Conservation (phyloP, 1,284 basidiomycete species). For the Moesziomyces sp. region DNA sequence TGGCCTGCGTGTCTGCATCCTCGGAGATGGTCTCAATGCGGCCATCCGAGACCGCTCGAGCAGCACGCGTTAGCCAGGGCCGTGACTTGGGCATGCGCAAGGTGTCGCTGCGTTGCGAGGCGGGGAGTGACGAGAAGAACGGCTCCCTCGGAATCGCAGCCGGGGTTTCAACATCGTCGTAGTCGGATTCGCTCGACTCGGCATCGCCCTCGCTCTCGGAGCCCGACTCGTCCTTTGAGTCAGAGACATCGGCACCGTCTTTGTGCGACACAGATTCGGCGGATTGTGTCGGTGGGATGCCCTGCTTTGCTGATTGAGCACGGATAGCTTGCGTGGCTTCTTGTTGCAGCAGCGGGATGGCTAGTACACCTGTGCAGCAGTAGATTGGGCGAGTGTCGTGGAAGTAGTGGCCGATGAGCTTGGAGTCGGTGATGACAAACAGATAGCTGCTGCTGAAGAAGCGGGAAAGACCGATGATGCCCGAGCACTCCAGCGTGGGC, state of each 20-base stretch:
- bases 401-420: constrained; percentile 53
- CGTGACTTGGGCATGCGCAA: constrained; percentile 34
- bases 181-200: constrained; percentile 33
- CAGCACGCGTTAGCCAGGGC: constrained; percentile 39
- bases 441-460: constrained; percentile 61
- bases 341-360: constrained; percentile 49
- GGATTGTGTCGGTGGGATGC: background rate
- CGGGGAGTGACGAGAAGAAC: constrained; percentile 26
- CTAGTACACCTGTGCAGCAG: constrained; percentile 51
- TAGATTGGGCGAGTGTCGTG: constrained; percentile 51
- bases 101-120: constrained; percentile 17
- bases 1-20: constrained; percentile 10
- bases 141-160: constrained; percentile 41
- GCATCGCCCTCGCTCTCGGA: constrained; percentile 29
- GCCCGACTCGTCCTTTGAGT: constrained; percentile 17
- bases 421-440: constrained; percentile 56
- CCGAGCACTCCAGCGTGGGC: constrained; percentile 33
- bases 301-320: constrained; percentile 22
- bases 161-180: constrained; percentile 53
- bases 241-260: constrained; percentile 3
- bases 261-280: background rate
- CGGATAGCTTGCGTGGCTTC: constrained; percentile 37
- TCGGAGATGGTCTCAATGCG: constrained; percentile 34
- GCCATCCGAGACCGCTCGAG: constrained; percentile 37
- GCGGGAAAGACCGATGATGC: constrained; percentile 48